Evolutionary conservation across 805 yeast genomes (phyloP).

Genomic region (Vanderwaltozyma verrucispora): DNA sequence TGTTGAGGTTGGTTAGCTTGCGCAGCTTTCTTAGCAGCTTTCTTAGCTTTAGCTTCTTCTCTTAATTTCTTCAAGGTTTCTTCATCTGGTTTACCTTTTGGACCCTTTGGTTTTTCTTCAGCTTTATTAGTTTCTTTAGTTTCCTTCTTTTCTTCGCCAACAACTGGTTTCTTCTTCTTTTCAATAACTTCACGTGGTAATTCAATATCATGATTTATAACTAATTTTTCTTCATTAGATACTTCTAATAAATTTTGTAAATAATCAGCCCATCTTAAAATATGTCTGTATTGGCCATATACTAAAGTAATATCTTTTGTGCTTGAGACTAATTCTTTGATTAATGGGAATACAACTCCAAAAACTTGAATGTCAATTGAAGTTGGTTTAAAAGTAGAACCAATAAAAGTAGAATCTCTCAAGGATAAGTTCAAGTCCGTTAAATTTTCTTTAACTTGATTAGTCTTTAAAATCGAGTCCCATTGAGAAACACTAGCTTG

Average conservation of each 20-base stretch:
- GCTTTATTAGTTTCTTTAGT: slow-evolving; percentile 13
- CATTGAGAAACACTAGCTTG: slow-evolving; percentile 72
- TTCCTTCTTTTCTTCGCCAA: slow-evolving; percentile 12
- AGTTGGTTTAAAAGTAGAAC: slow-evolving; percentile 51
- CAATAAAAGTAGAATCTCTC: slow-evolving; percentile 58
- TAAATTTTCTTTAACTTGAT: slow-evolving; percentile 43
- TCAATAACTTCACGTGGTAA: slow-evolving; percentile 67
- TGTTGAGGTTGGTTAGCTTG: slow-evolving; percentile 40
- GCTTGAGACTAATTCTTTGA: slow-evolving; percentile 44
- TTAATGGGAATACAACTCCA: slow-evolving; percentile 51
- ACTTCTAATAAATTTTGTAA: slow-evolving; percentile 59
- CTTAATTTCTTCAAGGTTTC: slow-evolving; percentile 36
- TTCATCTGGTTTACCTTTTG: slow-evolving; percentile 39
- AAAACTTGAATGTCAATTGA: slow-evolving; percentile 65
- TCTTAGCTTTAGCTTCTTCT: slow-evolving; percentile 51
- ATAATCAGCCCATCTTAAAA: slow-evolving; percentile 87
- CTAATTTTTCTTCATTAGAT: slow-evolving; percentile 43
- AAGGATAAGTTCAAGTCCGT: slow-evolving; percentile 59
- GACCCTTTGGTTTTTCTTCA: slow-evolving; percentile 27
- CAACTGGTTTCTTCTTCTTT: slow-evolving; percentile 43
- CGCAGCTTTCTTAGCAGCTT: slow-evolving; percentile 47
- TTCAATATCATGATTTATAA: slow-evolving; percentile 51
- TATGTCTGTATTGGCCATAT: slow-evolving; percentile 62
- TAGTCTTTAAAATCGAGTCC: slow-evolving; percentile 51
- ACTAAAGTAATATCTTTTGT: slow-evolving; percentile 35